Base-by-base conservation (phyloP, 768 basidiomycete genomes). In the Serpula lacrymans region DNA sequence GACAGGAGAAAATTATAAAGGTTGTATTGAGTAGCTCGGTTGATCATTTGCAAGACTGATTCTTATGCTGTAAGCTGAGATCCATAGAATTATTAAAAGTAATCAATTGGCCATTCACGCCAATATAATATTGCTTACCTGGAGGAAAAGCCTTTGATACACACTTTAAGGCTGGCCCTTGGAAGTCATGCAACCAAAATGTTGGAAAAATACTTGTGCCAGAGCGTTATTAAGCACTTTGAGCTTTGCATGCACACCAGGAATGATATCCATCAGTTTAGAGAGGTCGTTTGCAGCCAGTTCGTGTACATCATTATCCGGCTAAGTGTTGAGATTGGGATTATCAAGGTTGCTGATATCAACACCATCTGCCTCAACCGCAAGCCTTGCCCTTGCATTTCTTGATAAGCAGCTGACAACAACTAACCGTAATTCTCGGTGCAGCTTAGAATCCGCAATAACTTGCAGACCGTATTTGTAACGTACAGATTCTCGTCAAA, bases 21-120 rank as follows among this genome's bases (percentile, higher is more conserved):
- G 2, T 10, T 11, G 12, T 39, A 16, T 11, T 52, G 34, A 13
- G 51, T 45, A 11, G 47, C 34, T 23, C 45, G 20, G 20, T 42
- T 54, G 3, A 42, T 36, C 36, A 54, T 37, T 31, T 55, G 55
- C 2, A 57, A 29, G 6, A 58, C 52, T 1, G 56, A 58, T 33
- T 46, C 54, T 41, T 55, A 54, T 1, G 48, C 52, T 7, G 44
- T 39, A 20, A 58, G 27, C 56, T 55, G 41, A 22, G 22, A 28
- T 22, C 31, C n/a, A 35, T 41, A 20, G 28, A 34, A 32, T 18
- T 34, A 24, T 27, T 22, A 17, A 12, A 25, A n/a, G 12, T 28
- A 13, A n/a, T n/a, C n/a, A n/a, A n/a, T n/a, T n/a, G n/a, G n/a
- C n/a, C n/a, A n/a, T n/a, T n/a, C n/a, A n/a, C n/a, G n/a, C n/a